These are phyloP conservation scores for Apiotrichum brassicae DNA, from an alignment of 1,284 basidiomycete genomes.

Conservation along the genomic window DNA sequence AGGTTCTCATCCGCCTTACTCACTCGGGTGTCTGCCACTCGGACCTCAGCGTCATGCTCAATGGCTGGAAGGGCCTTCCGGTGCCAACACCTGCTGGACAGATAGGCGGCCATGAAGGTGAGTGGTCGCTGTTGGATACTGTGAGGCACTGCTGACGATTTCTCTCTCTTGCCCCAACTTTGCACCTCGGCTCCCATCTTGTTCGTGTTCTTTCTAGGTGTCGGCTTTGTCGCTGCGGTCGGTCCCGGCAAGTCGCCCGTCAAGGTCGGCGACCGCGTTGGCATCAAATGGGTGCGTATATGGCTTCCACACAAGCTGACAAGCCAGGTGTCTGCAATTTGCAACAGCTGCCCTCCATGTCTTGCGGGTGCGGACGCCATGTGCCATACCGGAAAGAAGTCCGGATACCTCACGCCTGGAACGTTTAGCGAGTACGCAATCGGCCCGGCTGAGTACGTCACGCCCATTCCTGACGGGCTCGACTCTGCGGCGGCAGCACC, in stretches of 20 bases:
- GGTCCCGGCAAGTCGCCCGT: slow-evolving; percentile 12
- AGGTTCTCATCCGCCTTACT: slow-evolving; percentile 13
- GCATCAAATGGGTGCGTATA: slow-evolving; percentile 12
- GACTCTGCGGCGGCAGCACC: slow-evolving; percentile 66
- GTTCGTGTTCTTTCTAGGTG: neutral
- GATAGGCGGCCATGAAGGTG: slow-evolving; percentile 15
- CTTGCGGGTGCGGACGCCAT: slow-evolving; percentile 6
- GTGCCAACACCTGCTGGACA: slow-evolving; percentile 8
- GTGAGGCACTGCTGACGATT: no score
- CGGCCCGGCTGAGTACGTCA: slow-evolving; percentile 55
- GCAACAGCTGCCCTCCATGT: slow-evolving; percentile 9
- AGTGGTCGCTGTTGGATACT: neutral
- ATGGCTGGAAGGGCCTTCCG: slow-evolving; percentile 12
- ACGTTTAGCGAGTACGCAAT: slow-evolving; percentile 69
- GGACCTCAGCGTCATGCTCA: slow-evolving; percentile 12
- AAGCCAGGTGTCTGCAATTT: slow-evolving; percentile 2
- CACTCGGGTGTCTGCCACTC: slow-evolving; percentile 18
- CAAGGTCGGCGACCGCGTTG: slow-evolving; percentile 15
- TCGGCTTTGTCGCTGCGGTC: slow-evolving; percentile 12
- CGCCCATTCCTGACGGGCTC: slow-evolving; percentile 64
- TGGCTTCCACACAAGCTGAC: neutral
- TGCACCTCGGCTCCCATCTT: neutral
- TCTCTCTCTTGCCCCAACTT: neutral
- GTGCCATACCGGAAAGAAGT: slow-evolving; percentile 7
- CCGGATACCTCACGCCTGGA: slow-evolving; percentile 54